phyloP scores from a whole-genome alignment of 148 eudicot species.

The Cornus florida region DNA sequence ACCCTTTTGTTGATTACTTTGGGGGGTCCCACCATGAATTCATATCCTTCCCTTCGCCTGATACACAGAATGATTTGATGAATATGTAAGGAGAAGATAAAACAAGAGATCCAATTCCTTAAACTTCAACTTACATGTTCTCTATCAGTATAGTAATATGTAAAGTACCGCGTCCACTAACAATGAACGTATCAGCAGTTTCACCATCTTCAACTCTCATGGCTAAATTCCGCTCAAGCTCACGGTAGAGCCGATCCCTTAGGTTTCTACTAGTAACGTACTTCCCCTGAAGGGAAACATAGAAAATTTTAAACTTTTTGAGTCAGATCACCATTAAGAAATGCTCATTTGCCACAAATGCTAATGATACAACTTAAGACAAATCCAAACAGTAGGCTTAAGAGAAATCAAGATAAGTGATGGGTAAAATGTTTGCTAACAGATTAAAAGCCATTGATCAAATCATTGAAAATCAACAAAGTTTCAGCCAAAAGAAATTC shows the following conservation, averaged over 20 bases:
- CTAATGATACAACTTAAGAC: neutral
- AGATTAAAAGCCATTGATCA: neutral
- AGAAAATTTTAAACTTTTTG: conserved; percentile 9
- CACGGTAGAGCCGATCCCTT: conserved; percentile 89
- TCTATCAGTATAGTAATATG: conserved; percentile 96
- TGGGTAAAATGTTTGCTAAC: neutral
- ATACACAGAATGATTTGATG: neutral
- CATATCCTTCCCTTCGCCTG: conserved; percentile 98
- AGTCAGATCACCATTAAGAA: conserved; percentile 1
- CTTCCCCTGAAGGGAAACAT: conserved; percentile 61
- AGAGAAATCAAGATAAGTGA: neutral
- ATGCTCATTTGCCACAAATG: conserved; percentile 2
- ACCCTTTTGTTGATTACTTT: conserved; percentile 89
- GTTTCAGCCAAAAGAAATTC: too few relatives aligned
- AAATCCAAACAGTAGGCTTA: neutral
- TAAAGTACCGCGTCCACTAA: conserved; percentile 97
- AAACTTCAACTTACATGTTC: conserved; percentile 68
- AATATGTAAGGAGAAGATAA: conserved; percentile 10
- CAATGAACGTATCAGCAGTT: conserved; percentile 88
- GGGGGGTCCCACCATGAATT: conserved; percentile 99
- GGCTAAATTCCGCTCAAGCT: conserved; percentile 97
- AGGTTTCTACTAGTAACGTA: conserved; percentile 97
- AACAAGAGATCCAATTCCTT: conserved; percentile 2
- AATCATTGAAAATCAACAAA: too few relatives aligned
- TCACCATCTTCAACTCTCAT: conserved; percentile 99